These are phyloP conservation scores for Fusarium nygamai DNA, from an alignment of 2,329 filamentous ascomycete genomes.

Conservation along the genomic window DNA sequence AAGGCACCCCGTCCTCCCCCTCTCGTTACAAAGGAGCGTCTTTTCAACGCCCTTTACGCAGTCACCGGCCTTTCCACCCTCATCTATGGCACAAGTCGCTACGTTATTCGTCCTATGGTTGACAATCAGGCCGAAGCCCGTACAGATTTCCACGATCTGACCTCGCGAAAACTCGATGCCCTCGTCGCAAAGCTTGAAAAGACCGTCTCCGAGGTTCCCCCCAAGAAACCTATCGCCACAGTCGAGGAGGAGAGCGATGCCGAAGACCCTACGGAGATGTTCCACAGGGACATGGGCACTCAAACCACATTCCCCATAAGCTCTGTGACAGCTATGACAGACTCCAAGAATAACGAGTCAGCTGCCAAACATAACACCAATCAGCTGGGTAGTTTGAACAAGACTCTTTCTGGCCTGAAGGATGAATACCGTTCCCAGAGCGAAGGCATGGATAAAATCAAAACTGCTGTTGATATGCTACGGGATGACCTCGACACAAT, in stretches of 20 bases:
- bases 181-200: constrained; percentile 63
- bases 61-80: constrained; percentile 68
- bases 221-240: constrained; percentile 35
- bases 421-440: constrained; percentile 57
- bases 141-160: constrained; percentile 61
- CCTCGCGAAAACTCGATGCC: constrained; percentile 56
- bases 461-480: constrained; percentile 66
- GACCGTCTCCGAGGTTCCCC: constrained; percentile 70
- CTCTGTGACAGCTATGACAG: constrained; percentile 20
- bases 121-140: constrained; percentile 62
- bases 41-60: constrained; percentile 68
- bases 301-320: constrained; percentile 69
- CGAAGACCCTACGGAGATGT: constrained; percentile 79
- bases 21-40: constrained; percentile 67
- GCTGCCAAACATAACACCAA: constrained; percentile 52
- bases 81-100: constrained; percentile 77
- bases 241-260: constrained; percentile 56
- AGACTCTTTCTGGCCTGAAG: constrained; percentile 54
- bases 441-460: constrained; percentile 61
- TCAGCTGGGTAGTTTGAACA: constrained; percentile 55
- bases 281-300: constrained; percentile 82
- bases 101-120: constrained; percentile 72
- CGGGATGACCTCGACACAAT: constrained; percentile 73
- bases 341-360: constrained; percentile 36
- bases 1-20: constrained; percentile 66